These are phyloP conservation scores for Botrytis fabae DNA, from an alignment of 2,329 filamentous ascomycete genomes.

Conservation along the genomic window DNA sequence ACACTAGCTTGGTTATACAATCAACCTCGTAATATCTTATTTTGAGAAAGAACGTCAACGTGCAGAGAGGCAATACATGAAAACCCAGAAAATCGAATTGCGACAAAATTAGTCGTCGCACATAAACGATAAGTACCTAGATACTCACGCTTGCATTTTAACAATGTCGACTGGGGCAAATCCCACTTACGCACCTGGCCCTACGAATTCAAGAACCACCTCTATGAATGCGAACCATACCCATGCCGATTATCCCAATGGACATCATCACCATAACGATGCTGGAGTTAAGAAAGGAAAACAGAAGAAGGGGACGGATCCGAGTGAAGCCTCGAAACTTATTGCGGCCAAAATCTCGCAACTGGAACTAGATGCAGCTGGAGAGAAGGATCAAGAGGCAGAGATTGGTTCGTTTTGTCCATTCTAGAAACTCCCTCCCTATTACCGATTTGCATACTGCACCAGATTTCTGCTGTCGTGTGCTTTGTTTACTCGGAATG, in stretches of 20 bases:
- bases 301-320: conserved; percentile 80
- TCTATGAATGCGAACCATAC: conserved; percentile 33
- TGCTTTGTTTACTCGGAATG: neutral
- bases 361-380: conserved; percentile 87
- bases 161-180: conserved; percentile 42
- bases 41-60: conserved; percentile 19
- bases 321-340: conserved; percentile 86
- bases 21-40: conserved; percentile 25
- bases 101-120: conserved; percentile 19
- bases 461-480: conserved; percentile 4
- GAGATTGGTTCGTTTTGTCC: conserved; percentile 75
- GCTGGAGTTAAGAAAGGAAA: conserved; percentile 73
- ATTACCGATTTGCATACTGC: conserved; percentile 5
- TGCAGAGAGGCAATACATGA: conserved; percentile 20
- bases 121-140: conserved; percentile 22
- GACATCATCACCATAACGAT: conserved; percentile 46
- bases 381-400: conserved; percentile 91
- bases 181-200: conserved; percentile 44
- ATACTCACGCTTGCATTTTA: neutral
- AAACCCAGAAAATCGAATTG: conserved; percentile 19
- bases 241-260: conserved; percentile 39
- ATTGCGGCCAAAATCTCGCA: conserved; percentile 93
- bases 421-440: conserved; percentile 25
- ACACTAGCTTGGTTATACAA: conserved; percentile 21
- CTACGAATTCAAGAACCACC: conserved; percentile 38